Evolutionary conservation across 805 yeast species (phyloP).

Genomic region (Wickerhamomyces bisporus): DNA sequence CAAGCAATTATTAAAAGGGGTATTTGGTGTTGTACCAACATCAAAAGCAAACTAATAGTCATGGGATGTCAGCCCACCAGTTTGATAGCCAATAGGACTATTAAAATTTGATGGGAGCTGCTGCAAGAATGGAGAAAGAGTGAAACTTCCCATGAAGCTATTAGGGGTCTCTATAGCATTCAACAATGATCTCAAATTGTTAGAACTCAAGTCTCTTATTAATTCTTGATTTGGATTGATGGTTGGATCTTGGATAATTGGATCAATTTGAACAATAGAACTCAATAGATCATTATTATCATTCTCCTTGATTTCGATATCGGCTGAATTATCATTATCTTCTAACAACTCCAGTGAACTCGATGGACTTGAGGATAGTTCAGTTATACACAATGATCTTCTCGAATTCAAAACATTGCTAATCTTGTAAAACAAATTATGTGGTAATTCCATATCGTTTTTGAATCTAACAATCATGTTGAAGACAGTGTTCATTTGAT

Average conservation of each 20-base stretch:
- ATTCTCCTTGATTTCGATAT: not conserved
- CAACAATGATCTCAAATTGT: not conserved
- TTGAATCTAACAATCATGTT: conserved; percentile 17
- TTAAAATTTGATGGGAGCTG: not conserved
- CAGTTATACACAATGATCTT: conserved; percentile 1
- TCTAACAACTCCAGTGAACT: conserved; percentile 1
- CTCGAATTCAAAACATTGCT: conserved; percentile 12
- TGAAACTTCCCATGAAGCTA: not conserved
- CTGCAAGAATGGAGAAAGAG: not conserved
- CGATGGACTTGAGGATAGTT: not conserved
- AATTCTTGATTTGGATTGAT: not conserved
- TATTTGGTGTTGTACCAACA: too few species aligned
- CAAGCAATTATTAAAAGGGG: too few species aligned
- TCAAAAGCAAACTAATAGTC: not conserved
- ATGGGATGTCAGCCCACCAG: not conserved
- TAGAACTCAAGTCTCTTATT: not conserved
- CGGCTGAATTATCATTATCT: not conserved
- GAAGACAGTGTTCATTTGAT: conserved; percentile 14
- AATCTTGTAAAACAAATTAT: conserved; percentile 12
- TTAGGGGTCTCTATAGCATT: not conserved
- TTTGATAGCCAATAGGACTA: not conserved
- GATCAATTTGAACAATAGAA: not conserved
- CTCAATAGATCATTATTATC: not conserved
- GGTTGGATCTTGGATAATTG: not conserved
- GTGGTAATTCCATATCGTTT: conserved; percentile 18